phyloP scores from a whole-genome alignment of 768 basidiomycete species.

The Dacryopinax primogenitus region DNA sequence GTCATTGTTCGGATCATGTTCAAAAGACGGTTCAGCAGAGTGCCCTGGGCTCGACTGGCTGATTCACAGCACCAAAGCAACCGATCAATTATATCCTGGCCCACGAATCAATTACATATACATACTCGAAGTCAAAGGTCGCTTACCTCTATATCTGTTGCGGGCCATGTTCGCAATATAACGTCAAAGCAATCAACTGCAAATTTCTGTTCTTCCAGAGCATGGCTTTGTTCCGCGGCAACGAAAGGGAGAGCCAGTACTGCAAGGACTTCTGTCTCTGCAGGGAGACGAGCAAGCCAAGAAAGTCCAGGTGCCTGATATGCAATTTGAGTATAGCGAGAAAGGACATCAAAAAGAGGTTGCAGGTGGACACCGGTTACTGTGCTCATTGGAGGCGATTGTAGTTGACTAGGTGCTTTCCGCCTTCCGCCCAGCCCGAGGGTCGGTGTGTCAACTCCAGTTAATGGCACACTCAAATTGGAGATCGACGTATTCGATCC shows the following conservation, averaged over 20 bases:
- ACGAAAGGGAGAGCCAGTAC: neutral
- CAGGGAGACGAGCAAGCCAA: neutral
- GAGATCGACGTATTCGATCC: neutral
- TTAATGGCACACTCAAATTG: neutral
- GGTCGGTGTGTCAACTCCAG: neutral
- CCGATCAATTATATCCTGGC: neutral
- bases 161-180: neutral
- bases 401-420: neutral
- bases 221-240: neutral
- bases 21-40: neutral
- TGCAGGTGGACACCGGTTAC: neutral
- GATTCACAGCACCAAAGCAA: neutral
- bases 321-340: neutral
- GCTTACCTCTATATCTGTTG: neutral
- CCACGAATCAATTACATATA: neutral
- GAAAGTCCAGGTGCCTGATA: slow-evolving; percentile 1
- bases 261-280: neutral
- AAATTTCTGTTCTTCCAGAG: neutral
- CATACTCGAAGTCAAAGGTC: neutral
- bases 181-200: slow-evolving; percentile 1
- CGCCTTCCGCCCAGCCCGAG: neutral
- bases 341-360: neutral
- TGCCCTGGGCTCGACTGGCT: neutral
- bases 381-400: neutral
- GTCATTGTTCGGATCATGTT: neutral